Percentiles rank a stretch among this genome's conserved stretches.
phyloP scores from a whole-genome alignment of 1,284 basidiomycete genomes.

The Agaricales sp. region DNA sequence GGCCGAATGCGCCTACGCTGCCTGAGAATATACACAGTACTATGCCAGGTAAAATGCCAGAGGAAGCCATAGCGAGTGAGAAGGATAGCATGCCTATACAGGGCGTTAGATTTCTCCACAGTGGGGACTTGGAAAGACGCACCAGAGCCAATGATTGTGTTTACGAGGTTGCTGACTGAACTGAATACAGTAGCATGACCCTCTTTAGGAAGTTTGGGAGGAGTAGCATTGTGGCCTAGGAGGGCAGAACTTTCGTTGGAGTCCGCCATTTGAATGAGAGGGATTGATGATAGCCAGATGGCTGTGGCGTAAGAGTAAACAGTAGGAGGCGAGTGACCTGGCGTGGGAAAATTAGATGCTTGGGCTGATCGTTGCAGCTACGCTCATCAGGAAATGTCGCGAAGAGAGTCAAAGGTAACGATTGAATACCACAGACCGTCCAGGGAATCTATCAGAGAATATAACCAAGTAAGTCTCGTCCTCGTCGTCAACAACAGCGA shows the following conservation, averaged over 20 bases:
- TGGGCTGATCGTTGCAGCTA: too few relatives aligned
- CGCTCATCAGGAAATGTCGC: too few relatives aligned
- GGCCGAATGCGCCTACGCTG: constrained; percentile 70
- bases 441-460: constrained; percentile 37
- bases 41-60: constrained; percentile 80
- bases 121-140: constrained; percentile 19
- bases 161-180: constrained; percentile 67
- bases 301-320: too few relatives aligned
- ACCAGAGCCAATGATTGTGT: constrained; percentile 88
- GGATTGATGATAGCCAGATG: too few relatives aligned
- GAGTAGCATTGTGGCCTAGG: not conserved
- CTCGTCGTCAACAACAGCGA: constrained; percentile 1
- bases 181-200: constrained; percentile 60
- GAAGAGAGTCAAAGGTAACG: constrained; percentile 21
- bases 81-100: constrained; percentile 72
- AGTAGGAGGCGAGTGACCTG: too few relatives aligned
- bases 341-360: too few relatives aligned
- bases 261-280: too few relatives aligned
- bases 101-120: constrained; percentile 6
- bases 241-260: not conserved
- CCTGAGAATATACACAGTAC: constrained; percentile 86
- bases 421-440: constrained; percentile 67
- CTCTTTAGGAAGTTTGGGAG: constrained; percentile 21
- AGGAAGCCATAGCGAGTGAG: constrained; percentile 71
- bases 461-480: constrained; percentile 14